Percentiles rank a stretch among this genome's conserved stretches.
phyloP scores from a whole-genome alignment of 805 yeast genomes.

The Huiozyma naganishii region DNA sequence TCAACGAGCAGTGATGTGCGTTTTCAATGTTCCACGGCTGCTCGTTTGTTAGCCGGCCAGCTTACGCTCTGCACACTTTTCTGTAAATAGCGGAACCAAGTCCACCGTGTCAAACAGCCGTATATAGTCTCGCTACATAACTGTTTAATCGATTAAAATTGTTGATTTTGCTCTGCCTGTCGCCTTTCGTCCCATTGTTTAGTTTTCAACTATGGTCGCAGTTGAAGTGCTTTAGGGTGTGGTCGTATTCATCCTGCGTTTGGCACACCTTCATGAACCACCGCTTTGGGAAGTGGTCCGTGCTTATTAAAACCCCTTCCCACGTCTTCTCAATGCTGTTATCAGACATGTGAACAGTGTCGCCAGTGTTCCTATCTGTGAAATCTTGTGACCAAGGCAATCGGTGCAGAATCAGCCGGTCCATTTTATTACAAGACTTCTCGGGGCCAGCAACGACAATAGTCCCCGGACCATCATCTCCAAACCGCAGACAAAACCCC shows the following conservation, averaged over 20 bases:
- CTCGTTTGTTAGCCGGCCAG: not conserved
- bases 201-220: too few relatives aligned
- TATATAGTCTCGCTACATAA: too few relatives aligned
- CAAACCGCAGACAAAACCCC: constrained; percentile 48
- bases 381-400: constrained; percentile 51
- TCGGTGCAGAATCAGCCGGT: constrained; percentile 8
- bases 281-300: constrained; percentile 38
- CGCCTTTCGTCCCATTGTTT: too few relatives aligned
- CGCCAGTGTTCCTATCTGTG: constrained; percentile 14
- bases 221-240: too few relatives aligned
- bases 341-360: constrained; percentile 27
- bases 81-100: not conserved
- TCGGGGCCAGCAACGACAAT: constrained; percentile 69
- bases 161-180: too few relatives aligned
- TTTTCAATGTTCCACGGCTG: not conserved
- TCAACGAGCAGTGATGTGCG: constrained; percentile 37
- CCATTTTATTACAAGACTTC: constrained; percentile 50
- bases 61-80: not conserved
- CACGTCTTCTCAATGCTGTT: constrained; percentile 42
- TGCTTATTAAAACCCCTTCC: constrained; percentile 50
- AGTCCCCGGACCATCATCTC: constrained; percentile 37
- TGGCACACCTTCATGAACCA: constrained; percentile 56
- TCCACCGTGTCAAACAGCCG: too few relatives aligned
- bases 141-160: too few relatives aligned
- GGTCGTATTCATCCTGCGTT: not conserved